Evolutionary conservation across 805 yeast genomes (phyloP), one percentile per base, ranked within the genome.

Genomic region (Candida ovalis): DNA sequence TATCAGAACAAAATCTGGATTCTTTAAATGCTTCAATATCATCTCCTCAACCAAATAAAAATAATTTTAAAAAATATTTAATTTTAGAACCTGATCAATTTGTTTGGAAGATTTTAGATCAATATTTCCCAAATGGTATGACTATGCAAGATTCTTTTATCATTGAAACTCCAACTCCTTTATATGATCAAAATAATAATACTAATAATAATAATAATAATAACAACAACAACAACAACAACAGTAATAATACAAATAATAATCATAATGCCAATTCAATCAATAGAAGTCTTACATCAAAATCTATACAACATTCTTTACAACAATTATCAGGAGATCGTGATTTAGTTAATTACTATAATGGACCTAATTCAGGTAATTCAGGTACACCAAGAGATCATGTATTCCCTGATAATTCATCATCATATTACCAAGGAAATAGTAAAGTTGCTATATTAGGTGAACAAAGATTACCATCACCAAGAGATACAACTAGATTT

Each of bases 91-190:
- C 94, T 0, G 92, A 86, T 58, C 77, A 75, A 43, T 63, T 69
- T 18, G 79, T 87, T 1, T 80, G 82, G 78, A 64, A 67, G 9
- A 55, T 85, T 0, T 54, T 87, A 8, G 90, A 86, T 49, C 68
- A 68, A 19, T 76, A 74, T 56, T 86, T 69, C 59, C 88, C 90
- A 0, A 61, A 69, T n/a, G 88, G 89, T 0, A 86, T 85, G 90
- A 54, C 63, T 2, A 76, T 84, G 74, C 67, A 69, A 17, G 88
- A 84, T 43, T 85, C 92, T 0, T 71, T 86, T 27, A 62, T 84
- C 1, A 73, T 86, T 13, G 86, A 77, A n/a, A 64, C 71, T 0
- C 75, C 78, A 13, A 49, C 53, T 22, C 53, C 57, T 23, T 38
- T 49, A 23, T 27, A 35, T 24, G 52, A 56, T 33, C 44, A 27